These are phyloP conservation scores for Geotrichum europaeum DNA, from an alignment of 1,139 yeast genomes.

Conservation along the genomic window DNA sequence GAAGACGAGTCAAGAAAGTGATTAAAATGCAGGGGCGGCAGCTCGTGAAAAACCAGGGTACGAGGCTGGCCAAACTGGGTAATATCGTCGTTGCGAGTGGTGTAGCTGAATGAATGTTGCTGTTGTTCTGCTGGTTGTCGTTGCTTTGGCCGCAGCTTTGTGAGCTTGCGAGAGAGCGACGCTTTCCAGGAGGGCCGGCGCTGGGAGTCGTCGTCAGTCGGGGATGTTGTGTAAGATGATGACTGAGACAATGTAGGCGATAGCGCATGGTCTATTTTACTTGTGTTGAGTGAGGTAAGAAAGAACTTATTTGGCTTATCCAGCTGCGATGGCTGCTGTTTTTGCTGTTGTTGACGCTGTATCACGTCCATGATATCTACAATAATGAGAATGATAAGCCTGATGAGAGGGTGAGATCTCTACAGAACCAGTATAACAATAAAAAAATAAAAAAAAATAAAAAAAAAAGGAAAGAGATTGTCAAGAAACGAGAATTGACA, in stretches of 20 bases:
- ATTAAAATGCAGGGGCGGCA: slow-evolving; percentile 3
- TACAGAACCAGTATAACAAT: neutral
- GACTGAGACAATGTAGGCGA: neutral
- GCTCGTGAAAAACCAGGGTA: slow-evolving; percentile 1
- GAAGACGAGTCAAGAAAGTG: neutral
- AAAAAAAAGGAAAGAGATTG: neutral
- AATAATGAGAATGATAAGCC: neutral
- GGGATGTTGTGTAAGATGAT: neutral
- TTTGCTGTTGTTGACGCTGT: neutral
- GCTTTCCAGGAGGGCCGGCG: slow-evolving; percentile 2
- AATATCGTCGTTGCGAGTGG: neutral
- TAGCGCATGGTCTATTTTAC: neutral
- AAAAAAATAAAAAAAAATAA: neutral
- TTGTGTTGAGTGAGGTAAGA: neutral
- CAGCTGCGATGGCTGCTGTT: neutral
- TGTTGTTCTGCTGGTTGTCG: neutral
- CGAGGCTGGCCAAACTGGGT: slow-evolving; percentile 4
- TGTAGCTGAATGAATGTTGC: slow-evolving; percentile 1
- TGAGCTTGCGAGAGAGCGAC: slow-evolving; percentile 1
- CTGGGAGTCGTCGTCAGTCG: neutral
- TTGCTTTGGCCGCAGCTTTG: slow-evolving; percentile 2
- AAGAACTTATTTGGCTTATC: neutral
- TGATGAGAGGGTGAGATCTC: neutral
- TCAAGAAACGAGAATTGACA: neutral
- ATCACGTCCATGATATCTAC: neutral